Evolutionary conservation across 306 rosid species (phyloP).

Genomic region (Sicyos baderoa): DNA sequence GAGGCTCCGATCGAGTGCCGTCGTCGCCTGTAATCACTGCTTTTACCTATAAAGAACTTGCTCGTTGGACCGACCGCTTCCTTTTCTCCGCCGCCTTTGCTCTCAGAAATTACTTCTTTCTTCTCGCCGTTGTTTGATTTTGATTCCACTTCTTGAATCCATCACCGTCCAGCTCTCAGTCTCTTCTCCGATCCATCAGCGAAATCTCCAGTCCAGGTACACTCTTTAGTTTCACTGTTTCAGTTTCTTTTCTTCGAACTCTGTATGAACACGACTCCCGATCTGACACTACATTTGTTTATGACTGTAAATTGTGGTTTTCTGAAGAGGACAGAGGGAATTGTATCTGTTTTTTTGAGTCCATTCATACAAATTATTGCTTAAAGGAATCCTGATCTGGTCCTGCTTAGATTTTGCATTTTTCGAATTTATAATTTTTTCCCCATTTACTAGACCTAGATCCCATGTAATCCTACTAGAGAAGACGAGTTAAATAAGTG

Average conservation of each 20-base stretch:
- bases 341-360: neutral
- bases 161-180: neutral
- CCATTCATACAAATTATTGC: neutral
- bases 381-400: neutral
- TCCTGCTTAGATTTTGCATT: neutral
- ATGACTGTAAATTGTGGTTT: neutral
- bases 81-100: neutral
- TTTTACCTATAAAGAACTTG: neutral
- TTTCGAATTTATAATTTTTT: neutral
- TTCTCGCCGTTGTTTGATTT: neutral
- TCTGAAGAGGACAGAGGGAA: neutral
- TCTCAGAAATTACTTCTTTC: neutral
- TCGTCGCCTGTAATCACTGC: neutral
- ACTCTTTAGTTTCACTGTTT: neutral
- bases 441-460: neutral
- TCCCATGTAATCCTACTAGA: neutral
- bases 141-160: neutral
- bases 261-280: neutral
- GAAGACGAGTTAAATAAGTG: neutral
- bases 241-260: neutral
- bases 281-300: constrained; percentile 1
- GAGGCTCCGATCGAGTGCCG: neutral
- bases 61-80: neutral
- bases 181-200: neutral
- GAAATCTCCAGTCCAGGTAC: neutral